phyloP scores from a whole-genome alignment of 148 eudicot species.

The Cornus florida region DNA sequence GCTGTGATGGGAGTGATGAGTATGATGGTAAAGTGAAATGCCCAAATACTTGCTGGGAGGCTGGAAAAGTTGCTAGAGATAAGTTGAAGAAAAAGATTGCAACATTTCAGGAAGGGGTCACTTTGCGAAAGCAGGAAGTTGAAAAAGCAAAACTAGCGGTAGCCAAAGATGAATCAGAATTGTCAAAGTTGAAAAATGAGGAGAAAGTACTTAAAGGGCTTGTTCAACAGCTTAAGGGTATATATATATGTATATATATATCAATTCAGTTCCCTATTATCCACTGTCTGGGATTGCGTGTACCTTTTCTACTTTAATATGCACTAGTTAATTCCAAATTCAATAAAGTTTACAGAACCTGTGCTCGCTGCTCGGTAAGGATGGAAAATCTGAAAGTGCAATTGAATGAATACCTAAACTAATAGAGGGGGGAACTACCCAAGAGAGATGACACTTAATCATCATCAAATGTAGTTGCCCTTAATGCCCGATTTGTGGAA shows the following conservation, averaged over 20 bases:
- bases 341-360: not conserved
- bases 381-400: not conserved
- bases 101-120: slow-evolving; percentile 70
- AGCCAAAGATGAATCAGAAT: slow-evolving; percentile 76
- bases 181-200: slow-evolving; percentile 71
- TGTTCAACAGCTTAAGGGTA: slow-evolving; percentile 90
- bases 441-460: not conserved
- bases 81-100: slow-evolving; percentile 80
- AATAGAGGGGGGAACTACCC: not conserved
- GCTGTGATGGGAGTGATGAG: slow-evolving; percentile 99
- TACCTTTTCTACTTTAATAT: not conserved
- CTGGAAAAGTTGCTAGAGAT: slow-evolving; percentile 95
- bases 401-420: not conserved
- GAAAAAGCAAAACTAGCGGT: slow-evolving; percentile 72
- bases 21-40: slow-evolving; percentile 79
- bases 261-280: not conserved
- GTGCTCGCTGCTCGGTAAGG: not conserved
- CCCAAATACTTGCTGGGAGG: slow-evolving; percentile 95
- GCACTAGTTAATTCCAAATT: not conserved
- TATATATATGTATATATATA: not conserved
- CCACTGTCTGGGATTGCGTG: not conserved
- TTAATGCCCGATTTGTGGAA: not conserved
- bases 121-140: slow-evolving; percentile 66
- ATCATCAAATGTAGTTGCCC: not conserved
- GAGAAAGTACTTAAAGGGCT: slow-evolving; percentile 81